Conservation (phyloP, 2,329 filamentous ascomycete genomes). For the Pseudofabraea citricarpa region DNA sequence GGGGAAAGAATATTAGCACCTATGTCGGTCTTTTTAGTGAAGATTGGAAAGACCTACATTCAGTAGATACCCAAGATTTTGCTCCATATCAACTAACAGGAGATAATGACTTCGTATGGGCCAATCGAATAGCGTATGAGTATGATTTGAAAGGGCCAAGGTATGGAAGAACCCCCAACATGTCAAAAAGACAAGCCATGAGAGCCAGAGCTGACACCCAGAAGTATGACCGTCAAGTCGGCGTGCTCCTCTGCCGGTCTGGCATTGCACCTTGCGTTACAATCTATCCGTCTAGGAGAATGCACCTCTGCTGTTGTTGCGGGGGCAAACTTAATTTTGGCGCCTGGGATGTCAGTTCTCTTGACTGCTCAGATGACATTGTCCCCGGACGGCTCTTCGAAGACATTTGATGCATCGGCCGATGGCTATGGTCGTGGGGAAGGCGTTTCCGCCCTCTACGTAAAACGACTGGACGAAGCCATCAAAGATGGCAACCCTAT, state of each 20-base stretch:
- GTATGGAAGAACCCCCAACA: slow-evolving; percentile 22
- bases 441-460: slow-evolving; percentile 49
- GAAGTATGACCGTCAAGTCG: slow-evolving; percentile 30
- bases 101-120: slow-evolving; percentile 8
- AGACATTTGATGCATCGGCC: slow-evolving; percentile 49
- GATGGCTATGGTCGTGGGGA: slow-evolving; percentile 61
- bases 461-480: slow-evolving; percentile 55
- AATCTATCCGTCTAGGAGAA: slow-evolving; percentile 40
- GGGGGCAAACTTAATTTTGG: slow-evolving; percentile 10
- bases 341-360: slow-evolving; percentile 5
- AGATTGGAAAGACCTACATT: slow-evolving; percentile 7
- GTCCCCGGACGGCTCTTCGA: slow-evolving; percentile 31
- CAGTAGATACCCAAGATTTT: slow-evolving; percentile 4
- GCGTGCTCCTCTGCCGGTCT: slow-evolving; percentile 52
- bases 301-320: slow-evolving; percentile 21
- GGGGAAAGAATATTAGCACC: slow-evolving; percentile 11
- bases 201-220: too few relatives aligned
- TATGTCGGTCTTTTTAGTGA: slow-evolving; percentile 9
- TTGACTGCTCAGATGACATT: slow-evolving; percentile 5
- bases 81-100: slow-evolving; percentile 6
- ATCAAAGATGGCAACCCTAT: slow-evolving; percentile 52
- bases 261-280: slow-evolving; percentile 38
- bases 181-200: too few relatives aligned
- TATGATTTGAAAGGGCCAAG: slow-evolving; percentile 29
- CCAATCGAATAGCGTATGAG: slow-evolving; percentile 29